Conservation (phyloP, 176 grass and related monocot species). For the Pontederia crassipes region DNA sequence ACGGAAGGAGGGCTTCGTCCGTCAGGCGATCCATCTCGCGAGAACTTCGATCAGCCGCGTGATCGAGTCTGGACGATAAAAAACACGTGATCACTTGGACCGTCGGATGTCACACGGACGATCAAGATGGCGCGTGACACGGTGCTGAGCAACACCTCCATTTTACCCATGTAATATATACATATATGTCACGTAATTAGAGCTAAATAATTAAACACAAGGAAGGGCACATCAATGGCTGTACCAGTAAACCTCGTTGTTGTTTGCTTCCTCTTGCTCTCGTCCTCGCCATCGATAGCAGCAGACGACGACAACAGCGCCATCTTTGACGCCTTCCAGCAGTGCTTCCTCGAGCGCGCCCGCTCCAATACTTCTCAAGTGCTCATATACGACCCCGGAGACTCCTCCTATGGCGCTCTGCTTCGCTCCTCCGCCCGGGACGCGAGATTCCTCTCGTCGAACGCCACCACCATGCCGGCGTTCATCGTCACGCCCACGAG, state of each 20-base stretch:
- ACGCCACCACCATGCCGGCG: neutral
- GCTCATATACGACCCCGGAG: neutral
- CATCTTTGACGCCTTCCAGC: neutral
- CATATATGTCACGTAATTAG: no score
- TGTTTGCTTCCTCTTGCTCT: neutral
- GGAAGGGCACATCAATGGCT: neutral
- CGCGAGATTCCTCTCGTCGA: neutral
- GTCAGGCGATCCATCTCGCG: no score
- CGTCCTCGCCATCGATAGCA: neutral
- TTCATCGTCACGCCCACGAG: neutral
- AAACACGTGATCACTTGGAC: no score
- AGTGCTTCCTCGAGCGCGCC: neutral
- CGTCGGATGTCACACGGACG: no score
- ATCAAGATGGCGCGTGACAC: no score
- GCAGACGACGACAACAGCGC: neutral
- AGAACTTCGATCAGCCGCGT: no score
- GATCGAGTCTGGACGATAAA: no score
- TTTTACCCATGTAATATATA: no score
- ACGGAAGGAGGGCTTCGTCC: no score
- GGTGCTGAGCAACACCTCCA: no score
- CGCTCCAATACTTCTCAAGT: neutral
- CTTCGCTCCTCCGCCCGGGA: slow-evolving; percentile 6
- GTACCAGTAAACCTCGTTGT: neutral
- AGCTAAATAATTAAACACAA: no score
- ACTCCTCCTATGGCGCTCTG: neutral